Evolutionary conservation across 257 asterid genomes (phyloP), one percentile per base, ranked within the genome.

Genomic region (Striga asiatica): DNA sequence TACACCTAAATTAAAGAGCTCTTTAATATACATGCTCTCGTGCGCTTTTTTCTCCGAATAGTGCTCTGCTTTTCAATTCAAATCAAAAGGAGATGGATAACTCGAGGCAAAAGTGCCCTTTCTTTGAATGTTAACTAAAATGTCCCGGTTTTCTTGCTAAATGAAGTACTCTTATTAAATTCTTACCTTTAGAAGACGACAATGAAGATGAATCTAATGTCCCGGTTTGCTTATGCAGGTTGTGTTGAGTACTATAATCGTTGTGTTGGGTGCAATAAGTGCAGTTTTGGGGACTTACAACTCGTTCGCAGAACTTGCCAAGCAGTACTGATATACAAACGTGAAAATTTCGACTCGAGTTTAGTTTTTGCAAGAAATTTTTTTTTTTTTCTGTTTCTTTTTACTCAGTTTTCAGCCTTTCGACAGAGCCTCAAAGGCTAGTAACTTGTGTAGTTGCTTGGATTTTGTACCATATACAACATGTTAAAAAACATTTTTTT

Each of bases 221-320:
- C n/a, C n/a, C n/a, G n/a, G 20, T 21, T 38, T 45, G 21, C 4
- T 50, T 9, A 48, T 17, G n/a, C 80, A 87, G 94, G 45, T 69
- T 7, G 67, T 12, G 34, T 9, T 54, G 68, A 73, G 81, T 65
- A 46, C 39, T 21, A 61, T 57, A 6, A 74, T 88, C 3, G 68
- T 88, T 42, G 83, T 54, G 6, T 12, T 84, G 53, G 97, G 97
- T 21, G 43, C 71, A 2, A 66, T 75, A 24, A 61, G 94, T 39
- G 93, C 86, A 18, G 60, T 41, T 21, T 22, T 76, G 29, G 97
- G 97, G 38, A 78, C 93, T 5, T 80, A 76, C 62, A 69, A 67
- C 18, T 77, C 95, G n/a, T 46, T 82, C 12, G 23, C 41, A 2
- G 62, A 67, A 32, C 85, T 87, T 37, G 76, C 48, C n/a, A 43